A percentile compares a stretch with the other conserved stretches of the same genome.
phyloP scores from a whole-genome alignment of 495 filamentous ascomycete genomes.

The Podospora pseudopauciseta region DNA sequence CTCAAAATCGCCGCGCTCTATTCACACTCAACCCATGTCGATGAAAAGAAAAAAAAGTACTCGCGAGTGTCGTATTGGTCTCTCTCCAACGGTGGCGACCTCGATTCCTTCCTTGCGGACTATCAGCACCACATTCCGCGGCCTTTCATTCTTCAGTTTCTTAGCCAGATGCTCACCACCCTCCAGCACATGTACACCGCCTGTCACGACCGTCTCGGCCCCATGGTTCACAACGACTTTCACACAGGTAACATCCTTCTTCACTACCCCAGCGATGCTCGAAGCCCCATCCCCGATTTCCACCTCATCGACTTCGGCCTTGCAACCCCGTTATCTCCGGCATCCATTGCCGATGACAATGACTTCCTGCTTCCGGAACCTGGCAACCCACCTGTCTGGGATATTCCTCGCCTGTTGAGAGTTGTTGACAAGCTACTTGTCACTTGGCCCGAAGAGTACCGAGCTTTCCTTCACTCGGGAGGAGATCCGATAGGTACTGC shows the following conservation, averaged over 20 bases:
- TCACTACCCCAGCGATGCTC: background rate
- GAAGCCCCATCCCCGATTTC: background rate
- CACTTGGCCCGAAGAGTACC: background rate
- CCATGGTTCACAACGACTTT: slow-evolving; percentile 7
- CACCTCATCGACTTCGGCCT: slow-evolving; percentile 12
- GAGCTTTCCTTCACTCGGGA: background rate
- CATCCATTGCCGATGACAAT: background rate
- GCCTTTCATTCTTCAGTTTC: slow-evolving; percentile 7
- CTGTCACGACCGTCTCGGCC: background rate
- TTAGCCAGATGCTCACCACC: slow-evolving; percentile 7
- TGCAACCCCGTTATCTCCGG: background rate
- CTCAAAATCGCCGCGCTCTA: background rate
- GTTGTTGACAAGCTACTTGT: background rate
- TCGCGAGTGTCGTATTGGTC: slow-evolving; percentile 10
- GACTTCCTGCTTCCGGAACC: too few relatives aligned
- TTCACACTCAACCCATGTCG: background rate
- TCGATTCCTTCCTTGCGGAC: background rate
- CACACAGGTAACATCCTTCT: slow-evolving; percentile 5
- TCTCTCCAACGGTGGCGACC: slow-evolving; percentile 12
- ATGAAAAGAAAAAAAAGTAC: background rate
- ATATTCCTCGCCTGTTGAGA: background rate
- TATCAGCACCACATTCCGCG: background rate
- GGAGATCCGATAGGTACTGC: background rate
- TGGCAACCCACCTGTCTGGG: background rate
- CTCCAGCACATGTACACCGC: slow-evolving; percentile 10